These are phyloP conservation scores for Sarocladiaceae sp. DNA, from an alignment of 2,329 filamentous ascomycete genomes.

Conservation along the genomic window DNA sequence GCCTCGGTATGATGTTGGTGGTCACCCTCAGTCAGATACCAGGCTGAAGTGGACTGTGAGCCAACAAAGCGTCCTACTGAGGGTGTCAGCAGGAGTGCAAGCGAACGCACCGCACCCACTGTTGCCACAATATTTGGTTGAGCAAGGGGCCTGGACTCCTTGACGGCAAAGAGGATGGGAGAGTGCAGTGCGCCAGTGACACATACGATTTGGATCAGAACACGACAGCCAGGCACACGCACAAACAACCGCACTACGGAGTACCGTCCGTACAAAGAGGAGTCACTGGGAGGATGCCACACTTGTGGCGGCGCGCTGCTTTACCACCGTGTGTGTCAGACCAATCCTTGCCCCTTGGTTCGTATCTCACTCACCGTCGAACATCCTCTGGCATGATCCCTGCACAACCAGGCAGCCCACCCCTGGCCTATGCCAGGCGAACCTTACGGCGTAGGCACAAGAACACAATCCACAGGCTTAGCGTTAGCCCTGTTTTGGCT, in stretches of 20 bases:
- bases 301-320: background rate
- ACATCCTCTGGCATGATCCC: constrained; percentile 27
- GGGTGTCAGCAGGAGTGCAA: background rate
- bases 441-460: constrained; percentile 33
- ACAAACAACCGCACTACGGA: background rate
- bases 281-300: constrained; percentile 7
- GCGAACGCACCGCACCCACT: background rate
- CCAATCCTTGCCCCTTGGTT: constrained; percentile 34
- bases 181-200: constrained; percentile 5
- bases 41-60: background rate
- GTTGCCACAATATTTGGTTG: background rate
- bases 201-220: no score
- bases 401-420: constrained; percentile 25
- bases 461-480: constrained; percentile 34
- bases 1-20: background rate
- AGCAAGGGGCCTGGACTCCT: constrained; percentile 4
- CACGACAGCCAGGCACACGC: background rate
- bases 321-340: constrained; percentile 38
- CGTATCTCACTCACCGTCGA: constrained; percentile 46
- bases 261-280: no score
- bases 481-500: constrained; percentile 27
- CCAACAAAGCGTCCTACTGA: background rate
- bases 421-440: constrained; percentile 22
- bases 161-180: background rate
- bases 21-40: background rate